These are phyloP conservation scores for Colletotrichum cuscutae DNA, from an alignment of 2,329 filamentous ascomycete genomes.

Conservation along the genomic window DNA sequence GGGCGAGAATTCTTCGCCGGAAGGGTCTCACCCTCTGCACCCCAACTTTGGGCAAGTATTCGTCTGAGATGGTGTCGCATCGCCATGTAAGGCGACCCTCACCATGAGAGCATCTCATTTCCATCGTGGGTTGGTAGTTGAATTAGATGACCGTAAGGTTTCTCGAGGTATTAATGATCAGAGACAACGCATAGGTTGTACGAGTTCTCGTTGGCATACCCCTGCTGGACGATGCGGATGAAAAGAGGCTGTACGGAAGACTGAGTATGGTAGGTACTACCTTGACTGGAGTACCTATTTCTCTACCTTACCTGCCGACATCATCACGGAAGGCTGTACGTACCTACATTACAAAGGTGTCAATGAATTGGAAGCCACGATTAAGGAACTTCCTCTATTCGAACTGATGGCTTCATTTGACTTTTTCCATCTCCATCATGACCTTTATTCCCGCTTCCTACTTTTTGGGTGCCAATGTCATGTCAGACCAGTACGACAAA, in stretches of 20 bases:
- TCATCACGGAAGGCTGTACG: background rate
- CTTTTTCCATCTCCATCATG: background rate
- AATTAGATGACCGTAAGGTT: background rate
- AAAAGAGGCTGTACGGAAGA: background rate
- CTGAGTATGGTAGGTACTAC: background rate
- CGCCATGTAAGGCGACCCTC: background rate
- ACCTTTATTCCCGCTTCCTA: background rate
- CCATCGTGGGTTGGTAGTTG: background rate
- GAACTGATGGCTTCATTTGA: background rate
- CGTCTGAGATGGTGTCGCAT: background rate
- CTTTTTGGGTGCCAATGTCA: background rate
- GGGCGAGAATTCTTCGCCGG: background rate
- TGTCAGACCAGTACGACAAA: conserved; percentile 6
- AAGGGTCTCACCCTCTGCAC: too few species aligned
- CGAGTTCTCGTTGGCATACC: background rate
- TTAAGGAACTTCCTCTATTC: too few species aligned
- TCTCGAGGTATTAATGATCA: background rate
- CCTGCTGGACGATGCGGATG: background rate
- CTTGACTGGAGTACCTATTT: background rate
- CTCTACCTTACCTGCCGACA: background rate
- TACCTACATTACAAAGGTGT: background rate
- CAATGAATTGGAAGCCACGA: background rate
- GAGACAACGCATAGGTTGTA: background rate
- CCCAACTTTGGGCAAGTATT: background rate
- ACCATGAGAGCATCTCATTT: background rate